phyloP scores from a whole-genome alignment of 306 rosid genomes.

The Hippophae gyantsensis region DNA sequence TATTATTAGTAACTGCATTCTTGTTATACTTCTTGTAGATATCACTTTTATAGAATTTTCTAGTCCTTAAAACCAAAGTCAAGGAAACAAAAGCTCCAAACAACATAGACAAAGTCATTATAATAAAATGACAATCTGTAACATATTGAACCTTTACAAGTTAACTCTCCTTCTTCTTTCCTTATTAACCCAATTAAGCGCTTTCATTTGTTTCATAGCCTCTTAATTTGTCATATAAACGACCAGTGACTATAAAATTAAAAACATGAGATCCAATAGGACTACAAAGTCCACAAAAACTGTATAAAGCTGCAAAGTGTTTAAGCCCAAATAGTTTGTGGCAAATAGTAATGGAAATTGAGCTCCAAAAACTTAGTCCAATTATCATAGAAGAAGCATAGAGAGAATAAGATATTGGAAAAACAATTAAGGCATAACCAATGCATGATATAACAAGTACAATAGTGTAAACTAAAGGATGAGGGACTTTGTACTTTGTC shows the following conservation, averaged over 20 bases:
- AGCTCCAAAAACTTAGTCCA: conserved; percentile 11
- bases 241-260: conserved; percentile 1
- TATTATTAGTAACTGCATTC: too few relatives aligned
- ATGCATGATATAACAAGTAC: conserved; percentile 8
- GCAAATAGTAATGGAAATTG: conserved; percentile 6
- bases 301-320: conserved; percentile 13
- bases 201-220: conserved; percentile 4
- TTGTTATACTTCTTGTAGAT: conserved; percentile 6
- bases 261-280: conserved; percentile 11
- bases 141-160: conserved; percentile 9
- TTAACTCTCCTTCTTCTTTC: conserved; percentile 8
- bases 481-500: background rate
- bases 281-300: conserved; percentile 6
- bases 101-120: background rate
- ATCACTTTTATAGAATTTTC: conserved; percentile 11
- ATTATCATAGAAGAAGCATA: conserved; percentile 5
- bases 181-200: conserved; percentile 4
- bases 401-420: background rate
- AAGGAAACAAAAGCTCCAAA: conserved; percentile 8
- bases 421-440: conserved; percentile 12
- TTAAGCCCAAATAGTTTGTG: conserved; percentile 18
- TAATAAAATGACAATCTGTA: conserved; percentile 5
- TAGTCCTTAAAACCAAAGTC: conserved; percentile 10
- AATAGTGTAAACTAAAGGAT: conserved; percentile 6
- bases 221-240: conserved; percentile 8